Evolutionary conservation across 257 asterid species (phyloP), one percentile per base, ranked within the genome.

Genomic region (Lavandula angustifolia): DNA sequence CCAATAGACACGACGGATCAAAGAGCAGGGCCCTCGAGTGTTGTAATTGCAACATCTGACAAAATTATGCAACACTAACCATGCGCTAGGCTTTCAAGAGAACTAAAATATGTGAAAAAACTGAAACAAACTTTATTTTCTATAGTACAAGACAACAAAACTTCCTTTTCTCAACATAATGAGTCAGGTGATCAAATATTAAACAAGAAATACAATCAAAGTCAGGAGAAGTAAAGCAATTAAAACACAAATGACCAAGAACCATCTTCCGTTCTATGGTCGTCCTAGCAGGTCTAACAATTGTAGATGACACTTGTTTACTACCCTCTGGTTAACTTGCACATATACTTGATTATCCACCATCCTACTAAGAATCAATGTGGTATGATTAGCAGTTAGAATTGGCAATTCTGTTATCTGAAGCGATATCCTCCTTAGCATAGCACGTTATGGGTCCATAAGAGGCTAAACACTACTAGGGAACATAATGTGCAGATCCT

Each of bases 371-470:
- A 29, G 37, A 58, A 16, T 35, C 64, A 72, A 32, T 5, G 5
- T 13, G 50, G 13, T 51, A 16, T 35, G 35, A n/a, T 44, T 46
- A 41, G 38, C 62, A 64, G 37, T 29, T 7, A 41, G 37, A 31
- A 61, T 37, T 3, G 17, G 17, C 29, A 29, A 38, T 13, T 69
- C 17, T 7, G 37, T 34, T 12, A 70, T 40, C 46, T 3, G 7
- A 34, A 43, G 16, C 29, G 47, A 32, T 54, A 44, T 55, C 34
- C 16, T 32, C 12, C 40, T 33, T 17, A 6, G 44, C 22, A 14
- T 66, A 41, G 49, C 58, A 55, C 31, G 57, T 44, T 55, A 54
- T 41, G 54, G 54, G n/a, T 22, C 41, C 61, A 51, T 53, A 40
- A 35, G 37, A 66, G 34, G 51, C 63, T 29, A 16, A n/a, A n/a